Conservation (phyloP, 306 rosid genomes). For the Purshia tridentata region DNA sequence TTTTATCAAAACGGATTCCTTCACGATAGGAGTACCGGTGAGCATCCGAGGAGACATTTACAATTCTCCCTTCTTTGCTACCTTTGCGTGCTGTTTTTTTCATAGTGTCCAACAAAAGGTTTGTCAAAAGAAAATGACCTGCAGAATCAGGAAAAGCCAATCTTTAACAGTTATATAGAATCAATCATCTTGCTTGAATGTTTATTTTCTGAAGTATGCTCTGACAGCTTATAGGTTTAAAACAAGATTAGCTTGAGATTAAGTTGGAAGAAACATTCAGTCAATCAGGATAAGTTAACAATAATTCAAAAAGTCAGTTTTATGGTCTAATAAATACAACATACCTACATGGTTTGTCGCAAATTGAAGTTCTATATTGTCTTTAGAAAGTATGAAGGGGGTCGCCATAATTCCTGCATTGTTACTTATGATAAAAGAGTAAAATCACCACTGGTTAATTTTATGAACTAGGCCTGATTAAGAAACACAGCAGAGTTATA, state of each 20-base stretch:
- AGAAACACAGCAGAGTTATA: not conserved
- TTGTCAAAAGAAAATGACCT: conserved; percentile 90
- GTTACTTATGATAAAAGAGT: conserved; percentile 55
- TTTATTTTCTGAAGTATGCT: not conserved
- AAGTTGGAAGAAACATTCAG: not conserved
- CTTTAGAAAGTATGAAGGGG: conserved; percentile 65
- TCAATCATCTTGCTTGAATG: too few species aligned
- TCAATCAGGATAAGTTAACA: not conserved
- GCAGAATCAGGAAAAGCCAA: conserved; percentile 23
- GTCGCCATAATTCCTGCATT: conserved; percentile 83
- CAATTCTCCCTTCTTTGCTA: conserved; percentile 73
- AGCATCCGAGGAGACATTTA: conserved; percentile 71
- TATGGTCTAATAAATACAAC: not conserved
- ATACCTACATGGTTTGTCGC: conserved; percentile 81
- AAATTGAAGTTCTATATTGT: conserved; percentile 80
- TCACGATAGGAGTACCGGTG: conserved; percentile 59
- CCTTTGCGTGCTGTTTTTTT: conserved; percentile 64
- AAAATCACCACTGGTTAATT: conserved; percentile 17
- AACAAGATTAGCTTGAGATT: not conserved
- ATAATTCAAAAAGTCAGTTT: not conserved
- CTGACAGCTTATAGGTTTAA: not conserved
- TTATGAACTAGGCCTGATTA: conserved; percentile 1
- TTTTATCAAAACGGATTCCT: conserved; percentile 67
- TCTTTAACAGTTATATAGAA: too few species aligned
- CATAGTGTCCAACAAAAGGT: conserved; percentile 77